Conservation (phyloP, 108 stramenopile species). For the Cyclotella sp. region DNA sequence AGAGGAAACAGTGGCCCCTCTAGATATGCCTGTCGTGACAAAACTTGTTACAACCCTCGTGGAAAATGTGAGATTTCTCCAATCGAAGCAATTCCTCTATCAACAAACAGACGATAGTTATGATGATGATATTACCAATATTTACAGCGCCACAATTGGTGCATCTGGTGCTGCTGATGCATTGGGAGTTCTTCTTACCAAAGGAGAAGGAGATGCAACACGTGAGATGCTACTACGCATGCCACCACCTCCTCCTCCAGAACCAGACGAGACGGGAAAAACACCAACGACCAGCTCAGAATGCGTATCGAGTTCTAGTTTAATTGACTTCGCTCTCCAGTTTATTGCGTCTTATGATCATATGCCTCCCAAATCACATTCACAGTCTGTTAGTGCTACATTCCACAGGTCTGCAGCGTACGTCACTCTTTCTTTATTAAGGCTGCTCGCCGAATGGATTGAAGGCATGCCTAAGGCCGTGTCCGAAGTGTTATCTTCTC, state of each 20-base stretch:
- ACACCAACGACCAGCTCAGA: not conserved
- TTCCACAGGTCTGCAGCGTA: constrained; percentile 38
- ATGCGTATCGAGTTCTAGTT: constrained; percentile 5
- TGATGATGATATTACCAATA: constrained; percentile 19
- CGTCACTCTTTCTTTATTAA: constrained; percentile 39
- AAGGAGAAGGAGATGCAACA: constrained; percentile 60
- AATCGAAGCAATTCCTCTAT: constrained; percentile 13
- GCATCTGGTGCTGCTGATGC: constrained; percentile 70
- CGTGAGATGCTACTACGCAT: constrained; percentile 72
- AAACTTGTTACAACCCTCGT: constrained; percentile 72
- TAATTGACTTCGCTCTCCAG: constrained; percentile 53
- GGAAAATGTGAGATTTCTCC: constrained; percentile 54
- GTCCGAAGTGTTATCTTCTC: constrained; percentile 58
- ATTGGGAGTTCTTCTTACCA: constrained; percentile 60
- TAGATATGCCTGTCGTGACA: constrained; percentile 59
- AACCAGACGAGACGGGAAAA: constrained; percentile 1
- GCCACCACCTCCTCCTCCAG: constrained; percentile 36
- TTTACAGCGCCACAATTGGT: constrained; percentile 53
- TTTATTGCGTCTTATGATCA: constrained; percentile 43
- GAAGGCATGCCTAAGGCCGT: constrained; percentile 65
- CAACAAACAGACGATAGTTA: constrained; percentile 9
- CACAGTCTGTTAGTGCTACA: not conserved
- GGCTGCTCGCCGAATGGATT: constrained; percentile 70
- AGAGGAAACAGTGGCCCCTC: constrained; percentile 26
- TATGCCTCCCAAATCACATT: not conserved